These are phyloP conservation scores for Emmonsiellopsis sp. DNA, from an alignment of 2,329 filamentous ascomycete species.

Conservation along the genomic window DNA sequence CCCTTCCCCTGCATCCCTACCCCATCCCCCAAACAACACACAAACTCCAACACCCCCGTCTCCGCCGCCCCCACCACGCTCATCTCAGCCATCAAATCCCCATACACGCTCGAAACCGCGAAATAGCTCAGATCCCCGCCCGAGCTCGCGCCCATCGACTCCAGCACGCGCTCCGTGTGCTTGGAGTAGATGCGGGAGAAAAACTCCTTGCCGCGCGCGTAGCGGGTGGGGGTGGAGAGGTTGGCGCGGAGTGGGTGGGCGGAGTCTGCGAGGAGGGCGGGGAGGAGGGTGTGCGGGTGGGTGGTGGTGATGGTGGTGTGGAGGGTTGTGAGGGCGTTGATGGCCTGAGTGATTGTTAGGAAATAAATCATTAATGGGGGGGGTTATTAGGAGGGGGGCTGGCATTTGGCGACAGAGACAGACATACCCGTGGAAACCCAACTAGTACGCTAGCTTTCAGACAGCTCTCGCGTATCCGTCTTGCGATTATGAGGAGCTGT, in stretches of 20 bases:
- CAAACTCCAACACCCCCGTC: slow-evolving; percentile 22
- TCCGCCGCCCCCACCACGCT: slow-evolving; percentile 16
- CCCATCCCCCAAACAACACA: slow-evolving; percentile 20
- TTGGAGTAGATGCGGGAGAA: slow-evolving; percentile 20
- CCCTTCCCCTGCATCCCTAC: slow-evolving; percentile 21
- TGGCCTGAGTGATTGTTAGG: background rate
- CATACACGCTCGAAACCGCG: slow-evolving; percentile 20
- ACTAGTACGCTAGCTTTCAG: slow-evolving; percentile 22
- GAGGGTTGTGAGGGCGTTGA: slow-evolving; percentile 18
- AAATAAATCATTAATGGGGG: no score
- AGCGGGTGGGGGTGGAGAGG: background rate
- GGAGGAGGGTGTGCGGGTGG: slow-evolving; percentile 10
- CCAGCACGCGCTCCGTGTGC: slow-evolving; percentile 18
- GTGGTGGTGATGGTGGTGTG: slow-evolving; percentile 12
- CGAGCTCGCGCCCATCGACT: slow-evolving; percentile 17
- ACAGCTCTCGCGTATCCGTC: slow-evolving; percentile 19
- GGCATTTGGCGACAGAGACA: no score
- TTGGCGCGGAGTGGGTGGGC: slow-evolving; percentile 15
- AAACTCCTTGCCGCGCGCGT: slow-evolving; percentile 17
- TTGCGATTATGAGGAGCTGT: slow-evolving; percentile 12
- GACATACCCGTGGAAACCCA: slow-evolving; percentile 20
- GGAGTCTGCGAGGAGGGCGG: slow-evolving; percentile 3
- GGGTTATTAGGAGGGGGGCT: no score
- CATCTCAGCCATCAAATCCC: slow-evolving; percentile 19
- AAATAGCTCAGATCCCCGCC: slow-evolving; percentile 21